Conservation (phyloP, 331 rosid genomes). For the Arachis monticola region DNA sequence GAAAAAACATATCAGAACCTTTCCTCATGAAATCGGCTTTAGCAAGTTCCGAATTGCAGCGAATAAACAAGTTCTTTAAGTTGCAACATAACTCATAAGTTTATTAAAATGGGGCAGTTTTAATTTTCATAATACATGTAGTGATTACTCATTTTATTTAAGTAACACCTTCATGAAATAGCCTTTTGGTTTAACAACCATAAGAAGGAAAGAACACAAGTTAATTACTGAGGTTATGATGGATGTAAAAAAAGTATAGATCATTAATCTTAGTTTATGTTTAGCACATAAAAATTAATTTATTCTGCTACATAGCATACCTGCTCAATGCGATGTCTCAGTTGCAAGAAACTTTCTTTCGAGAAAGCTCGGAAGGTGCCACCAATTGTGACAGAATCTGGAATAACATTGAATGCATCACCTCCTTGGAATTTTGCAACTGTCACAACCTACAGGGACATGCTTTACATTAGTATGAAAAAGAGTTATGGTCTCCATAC, state of each 20-base stretch:
- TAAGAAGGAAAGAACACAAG: no score
- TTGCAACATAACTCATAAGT: neutral
- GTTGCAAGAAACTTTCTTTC: slow-evolving; percentile 53
- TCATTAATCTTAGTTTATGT: neutral
- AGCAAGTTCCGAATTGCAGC: neutral
- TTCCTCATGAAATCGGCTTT: no score
- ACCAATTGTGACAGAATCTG: slow-evolving; percentile 78
- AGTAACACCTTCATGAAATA: neutral
- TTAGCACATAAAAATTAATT: neutral
- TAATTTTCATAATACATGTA: neutral
- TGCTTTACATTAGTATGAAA: slow-evolving; percentile 16
- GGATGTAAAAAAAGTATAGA: neutral
- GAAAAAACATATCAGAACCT: no score
- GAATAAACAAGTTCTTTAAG: neutral
- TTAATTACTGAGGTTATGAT: neutral
- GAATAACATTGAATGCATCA: slow-evolving; percentile 84
- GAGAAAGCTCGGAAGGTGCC: slow-evolving; percentile 85
- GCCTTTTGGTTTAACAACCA: neutral
- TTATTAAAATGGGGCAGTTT: neutral
- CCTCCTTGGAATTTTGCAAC: slow-evolving; percentile 82
- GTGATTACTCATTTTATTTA: neutral
- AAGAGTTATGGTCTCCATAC: slow-evolving; percentile 8
- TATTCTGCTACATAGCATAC: slow-evolving; percentile 39
- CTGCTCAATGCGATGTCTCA: slow-evolving; percentile 66
- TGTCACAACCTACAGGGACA: slow-evolving; percentile 66